Percentiles rank a stretch among this genome's conserved stretches.
phyloP scores from a whole-genome alignment of 2,329 filamentous ascomycete genomes.

The Penicillium aurantiogriseum region DNA sequence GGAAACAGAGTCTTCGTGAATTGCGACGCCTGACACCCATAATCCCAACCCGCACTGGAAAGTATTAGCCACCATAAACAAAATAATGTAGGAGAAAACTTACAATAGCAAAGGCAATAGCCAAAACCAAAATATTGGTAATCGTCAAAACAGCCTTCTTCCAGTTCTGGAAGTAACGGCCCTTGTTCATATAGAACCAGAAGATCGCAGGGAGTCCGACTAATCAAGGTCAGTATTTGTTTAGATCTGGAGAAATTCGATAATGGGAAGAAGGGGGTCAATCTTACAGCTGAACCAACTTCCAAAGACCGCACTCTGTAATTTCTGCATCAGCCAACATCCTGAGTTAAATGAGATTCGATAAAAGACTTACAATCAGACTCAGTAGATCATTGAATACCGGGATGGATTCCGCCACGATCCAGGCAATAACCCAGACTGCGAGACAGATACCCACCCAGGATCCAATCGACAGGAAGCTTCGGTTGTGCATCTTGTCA shows the following conservation, averaged over 20 bases:
- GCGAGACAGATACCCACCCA: slow-evolving; percentile 59
- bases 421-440: slow-evolving; percentile 61
- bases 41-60: slow-evolving; percentile 29
- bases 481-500: slow-evolving; percentile 52
- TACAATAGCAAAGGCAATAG: slow-evolving; percentile 25
- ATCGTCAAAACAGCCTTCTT: slow-evolving; percentile 31
- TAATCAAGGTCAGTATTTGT: slow-evolving; percentile 13
- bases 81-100: not conserved
- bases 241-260: not conserved
- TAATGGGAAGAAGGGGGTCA: not conserved
- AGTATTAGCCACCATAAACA: slow-evolving; percentile 1
- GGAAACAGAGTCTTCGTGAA: slow-evolving; percentile 26
- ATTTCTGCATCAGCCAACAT: slow-evolving; percentile 8
- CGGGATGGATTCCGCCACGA: slow-evolving; percentile 68
- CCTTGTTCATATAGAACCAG: slow-evolving; percentile 38
- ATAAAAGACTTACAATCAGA: slow-evolving; percentile 47
- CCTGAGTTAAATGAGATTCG: not conserved
- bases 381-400: slow-evolving; percentile 66
- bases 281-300: slow-evolving; percentile 61
- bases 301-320: slow-evolving; percentile 56
- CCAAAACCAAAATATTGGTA: slow-evolving; percentile 23
- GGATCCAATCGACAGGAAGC: slow-evolving; percentile 49
- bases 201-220: slow-evolving; percentile 43
- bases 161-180: slow-evolving; percentile 30
- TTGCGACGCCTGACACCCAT: slow-evolving; percentile 28